Evolutionary conservation across 495 filamentous ascomycete genomes (phyloP), one percentile per base, ranked within the genome.

Genomic region (Bryoglossum gracile): DNA sequence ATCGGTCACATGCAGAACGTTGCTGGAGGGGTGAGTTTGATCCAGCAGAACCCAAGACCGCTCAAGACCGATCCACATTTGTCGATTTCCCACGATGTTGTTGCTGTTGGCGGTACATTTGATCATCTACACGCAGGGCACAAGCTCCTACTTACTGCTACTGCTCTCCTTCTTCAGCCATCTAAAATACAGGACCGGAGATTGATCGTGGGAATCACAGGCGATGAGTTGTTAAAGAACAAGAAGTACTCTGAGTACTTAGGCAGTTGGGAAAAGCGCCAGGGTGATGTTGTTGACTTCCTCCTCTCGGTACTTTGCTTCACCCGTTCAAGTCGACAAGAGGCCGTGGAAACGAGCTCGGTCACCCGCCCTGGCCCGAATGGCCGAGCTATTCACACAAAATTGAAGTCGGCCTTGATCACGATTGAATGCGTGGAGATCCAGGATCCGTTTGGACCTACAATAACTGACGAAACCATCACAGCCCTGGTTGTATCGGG

Each of bases 121-220:
- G 92, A 98, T 65, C 87, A 97, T 66, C 78, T 98, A 30, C 92
- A 97, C 61, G 77, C 86, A 22, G 92, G 92, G n/a, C 92, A 98
- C 70, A 96, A 95, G 61, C 73, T 96, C 18, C 77, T 98, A 5
- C 71, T 98, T 28, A 91, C 90, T 6, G 90, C 90, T 56, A 84
- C 81, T 8, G 83, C 84, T 3, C 70, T 95, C 41, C 70, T 87
- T 8, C 65, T 91, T 4, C 68, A 76, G 10, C 62, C 75, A 14
- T 57, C 63, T 3, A 60, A 49, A 1, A 47, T 58, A 0, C 44
- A 62, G 3, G 58, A 65, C 32, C 71, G 75, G 28, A 75, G 73
- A 13, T 73, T 92, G 57, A 83, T 84, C 37, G 74, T 95, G 28
- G 94, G 92, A 3, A 84, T 98, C 58, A 90, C 94, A 1, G 89